Base-by-base conservation (phyloP, 2,329 filamentous ascomycete species). In the Pyrenophora seminiperda region DNA sequence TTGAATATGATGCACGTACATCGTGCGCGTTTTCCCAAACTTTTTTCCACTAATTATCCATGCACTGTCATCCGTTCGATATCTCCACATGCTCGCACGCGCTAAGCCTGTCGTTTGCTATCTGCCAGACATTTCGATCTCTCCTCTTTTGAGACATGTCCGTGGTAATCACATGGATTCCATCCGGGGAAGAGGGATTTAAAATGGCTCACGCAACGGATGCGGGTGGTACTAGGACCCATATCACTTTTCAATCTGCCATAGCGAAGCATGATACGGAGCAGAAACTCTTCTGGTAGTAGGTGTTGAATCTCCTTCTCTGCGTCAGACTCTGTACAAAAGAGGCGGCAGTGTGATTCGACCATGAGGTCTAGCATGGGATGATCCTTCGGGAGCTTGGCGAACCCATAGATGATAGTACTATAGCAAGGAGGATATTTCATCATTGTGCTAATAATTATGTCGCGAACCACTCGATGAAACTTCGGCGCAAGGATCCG, bases 81-180 rank as follows among this genome's bases (percentile, higher is more conserved):
- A 27, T 9, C 24, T 27, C 5, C 7, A 27, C 2, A 22, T 3
- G 24, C 10, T 27, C 24, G 10, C 24, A 27, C 9, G 4, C 24
- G 9, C 24, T 27, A 9, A 10, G 10, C 9, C 10, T 11, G 24
- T 27, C 7, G 3, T 27, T 13, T 11, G 4, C 3, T 27, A 3
- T 27, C 13, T 5, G 32, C 7, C 24, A n/a, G 24, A 30, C 22
- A 42, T 6, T 20, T 24, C 31, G 22, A 10, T 27, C 30, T 19
- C 10, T 41, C 31, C 2, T 41, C 19, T 5, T 45, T 33, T 1
- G 34, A 20, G 1, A 9, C 38, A 34, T 56, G 47, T 3, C 30
- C 27, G 4, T 59, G 53, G 19, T 56, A 56, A 13, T 56, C 37
- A 24, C 53, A 56, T 4, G 22, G 31, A 7, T 53, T 4, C 15